phyloP scores from a whole-genome alignment of 2,329 filamentous ascomycete genomes.

The Cadophora luteo-olivacea region DNA sequence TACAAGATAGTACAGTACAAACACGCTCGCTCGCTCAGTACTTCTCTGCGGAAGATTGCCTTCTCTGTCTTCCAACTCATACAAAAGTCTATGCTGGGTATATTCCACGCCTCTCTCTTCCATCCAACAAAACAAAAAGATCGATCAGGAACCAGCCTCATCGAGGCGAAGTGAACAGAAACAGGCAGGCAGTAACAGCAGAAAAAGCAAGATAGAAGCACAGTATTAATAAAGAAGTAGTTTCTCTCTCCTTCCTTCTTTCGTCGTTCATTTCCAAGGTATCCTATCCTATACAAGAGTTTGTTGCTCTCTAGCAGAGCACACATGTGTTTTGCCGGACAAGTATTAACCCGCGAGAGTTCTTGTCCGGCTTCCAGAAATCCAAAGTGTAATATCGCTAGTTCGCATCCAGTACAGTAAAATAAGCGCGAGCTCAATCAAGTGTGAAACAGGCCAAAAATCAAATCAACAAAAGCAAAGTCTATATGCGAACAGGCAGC shows the following conservation, averaged over 20 bases:
- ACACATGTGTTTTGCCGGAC: slow-evolving; percentile 1
- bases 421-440: slow-evolving; percentile 21
- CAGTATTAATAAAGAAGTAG: slow-evolving; percentile 10
- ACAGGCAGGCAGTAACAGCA: slow-evolving; percentile 9
- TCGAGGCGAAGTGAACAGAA: slow-evolving; percentile 14
- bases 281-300: slow-evolving; percentile 35
- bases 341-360: slow-evolving; percentile 31
- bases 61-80: slow-evolving; percentile 16
- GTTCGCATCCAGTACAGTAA: neutral
- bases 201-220: slow-evolving; percentile 18
- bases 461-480: slow-evolving; percentile 21
- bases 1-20: slow-evolving; percentile 5
- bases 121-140: slow-evolving; percentile 3
- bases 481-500: slow-evolving; percentile 35
- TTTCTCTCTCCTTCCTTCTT: slow-evolving; percentile 3
- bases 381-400: slow-evolving; percentile 18
- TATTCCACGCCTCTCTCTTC: slow-evolving; percentile 24
- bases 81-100: slow-evolving; percentile 32
- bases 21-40: neutral
- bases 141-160: slow-evolving; percentile 31
- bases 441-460: slow-evolving; percentile 18
- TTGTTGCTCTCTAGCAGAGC: neutral
- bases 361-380: slow-evolving; percentile 24
- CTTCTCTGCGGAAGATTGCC: slow-evolving; percentile 29
- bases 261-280: slow-evolving; percentile 16